Evolutionary conservation across 129 eudicot species (phyloP).

Genomic region (Ambrosia trifida): DNA sequence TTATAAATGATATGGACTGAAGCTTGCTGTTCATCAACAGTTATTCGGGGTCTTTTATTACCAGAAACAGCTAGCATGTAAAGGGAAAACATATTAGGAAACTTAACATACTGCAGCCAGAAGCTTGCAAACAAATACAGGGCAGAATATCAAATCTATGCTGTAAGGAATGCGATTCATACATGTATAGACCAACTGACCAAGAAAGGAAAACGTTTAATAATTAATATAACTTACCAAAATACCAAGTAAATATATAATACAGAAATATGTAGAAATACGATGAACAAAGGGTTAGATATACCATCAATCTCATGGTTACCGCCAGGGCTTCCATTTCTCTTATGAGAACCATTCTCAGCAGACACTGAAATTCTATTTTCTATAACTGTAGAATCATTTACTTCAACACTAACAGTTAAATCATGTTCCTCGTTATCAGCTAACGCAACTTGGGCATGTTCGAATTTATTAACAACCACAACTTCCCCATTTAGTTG

Average conservation of each 20-base stretch:
- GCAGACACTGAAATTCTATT: conserved; percentile 23
- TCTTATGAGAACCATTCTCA: conserved; percentile 61
- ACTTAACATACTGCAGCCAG: conserved; percentile 14
- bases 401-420: conserved; percentile 37
- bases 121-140: neutral
- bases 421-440: conserved; percentile 31
- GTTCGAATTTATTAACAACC: conserved; percentile 18
- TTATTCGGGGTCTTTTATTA: conserved; percentile 74
- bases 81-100: conserved; percentile 45
- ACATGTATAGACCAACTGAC: conserved; percentile 17
- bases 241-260: neutral
- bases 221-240: conserved; percentile 4
- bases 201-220: conserved; percentile 4
- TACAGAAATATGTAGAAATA: conserved; percentile 12
- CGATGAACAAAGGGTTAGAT: conserved; percentile 35
- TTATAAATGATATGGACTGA: conserved; percentile 70
- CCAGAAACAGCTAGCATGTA: conserved; percentile 56
- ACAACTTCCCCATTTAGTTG: conserved; percentile 32
- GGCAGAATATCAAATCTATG: conserved; percentile 3
- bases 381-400: conserved; percentile 33
- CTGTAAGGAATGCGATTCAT: conserved; percentile 6
- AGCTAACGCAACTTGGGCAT: conserved; percentile 9
- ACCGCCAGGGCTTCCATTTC: conserved; percentile 39
- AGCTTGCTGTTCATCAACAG: conserved; percentile 76
- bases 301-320: conserved; percentile 40